These are phyloP conservation scores for Exophiala oligosperma DNA, from an alignment of 2,329 filamentous ascomycete species.

Conservation along the genomic window DNA sequence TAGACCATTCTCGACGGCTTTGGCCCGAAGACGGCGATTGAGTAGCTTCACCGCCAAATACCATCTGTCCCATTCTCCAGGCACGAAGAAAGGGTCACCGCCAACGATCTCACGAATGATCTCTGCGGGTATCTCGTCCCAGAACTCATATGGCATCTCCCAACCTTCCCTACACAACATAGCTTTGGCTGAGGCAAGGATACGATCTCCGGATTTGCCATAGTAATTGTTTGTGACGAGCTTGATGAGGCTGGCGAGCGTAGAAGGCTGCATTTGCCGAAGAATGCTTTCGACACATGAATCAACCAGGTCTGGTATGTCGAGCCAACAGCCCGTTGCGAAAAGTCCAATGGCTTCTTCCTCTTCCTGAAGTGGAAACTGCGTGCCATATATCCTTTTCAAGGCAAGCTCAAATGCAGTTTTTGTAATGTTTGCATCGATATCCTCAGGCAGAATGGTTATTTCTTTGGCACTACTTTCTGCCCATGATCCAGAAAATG, in stretches of 20 bases:
- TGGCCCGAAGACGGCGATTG: slow-evolving; percentile 50
- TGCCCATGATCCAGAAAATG: slow-evolving; percentile 57
- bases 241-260: slow-evolving; percentile 50
- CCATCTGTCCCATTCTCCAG: slow-evolving; percentile 60
- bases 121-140: slow-evolving; percentile 60
- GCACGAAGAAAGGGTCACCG: slow-evolving; percentile 59
- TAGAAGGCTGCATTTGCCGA: slow-evolving; percentile 54
- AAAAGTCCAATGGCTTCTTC: slow-evolving; percentile 55
- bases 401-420: slow-evolving; percentile 55
- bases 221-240: slow-evolving; percentile 59
- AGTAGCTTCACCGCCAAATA: slow-evolving; percentile 55
- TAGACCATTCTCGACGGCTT: slow-evolving; percentile 50
- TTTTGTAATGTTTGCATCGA: slow-evolving; percentile 55
- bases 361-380: slow-evolving; percentile 51
- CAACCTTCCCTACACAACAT: slow-evolving; percentile 59
- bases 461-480: slow-evolving; percentile 56
- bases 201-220: slow-evolving; percentile 54
- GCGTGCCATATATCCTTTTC: slow-evolving; percentile 55
- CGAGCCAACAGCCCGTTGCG: slow-evolving; percentile 58
- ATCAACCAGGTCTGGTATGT: slow-evolving; percentile 58
- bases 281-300: slow-evolving; percentile 55
- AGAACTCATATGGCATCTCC: slow-evolving; percentile 53
- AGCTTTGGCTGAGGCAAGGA: slow-evolving; percentile 57
- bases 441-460: slow-evolving; percentile 53
- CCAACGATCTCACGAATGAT: slow-evolving; percentile 60